Conservation (phyloP, 2,329 filamentous ascomycete species). For the Lachnum nothofagi region DNA sequence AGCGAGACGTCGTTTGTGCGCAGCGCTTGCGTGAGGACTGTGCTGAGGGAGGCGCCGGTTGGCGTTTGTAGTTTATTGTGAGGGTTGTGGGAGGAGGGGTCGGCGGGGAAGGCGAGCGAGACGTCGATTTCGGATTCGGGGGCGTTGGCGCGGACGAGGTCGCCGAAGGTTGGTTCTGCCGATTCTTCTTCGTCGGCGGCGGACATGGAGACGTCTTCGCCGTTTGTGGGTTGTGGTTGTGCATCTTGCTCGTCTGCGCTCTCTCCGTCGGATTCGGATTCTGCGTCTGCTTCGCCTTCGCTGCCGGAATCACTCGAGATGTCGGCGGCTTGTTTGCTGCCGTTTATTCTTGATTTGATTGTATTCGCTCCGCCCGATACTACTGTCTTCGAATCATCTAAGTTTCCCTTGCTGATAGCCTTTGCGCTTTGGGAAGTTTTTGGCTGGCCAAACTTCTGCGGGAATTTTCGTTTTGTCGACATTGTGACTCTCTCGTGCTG, state of each 20-base stretch:
- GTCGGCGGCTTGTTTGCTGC: conserved; percentile 40
- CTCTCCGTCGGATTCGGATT: conserved; percentile 42
- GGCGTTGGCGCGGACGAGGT: conserved; percentile 67
- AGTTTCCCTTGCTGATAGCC: conserved; percentile 43
- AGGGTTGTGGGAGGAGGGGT: conserved; percentile 19
- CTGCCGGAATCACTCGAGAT: conserved; percentile 53
- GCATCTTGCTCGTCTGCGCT: conserved; percentile 44
- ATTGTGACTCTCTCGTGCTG: conserved; percentile 32
- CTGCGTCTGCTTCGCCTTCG: conserved; percentile 44
- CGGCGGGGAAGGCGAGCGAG: conserved; percentile 52
- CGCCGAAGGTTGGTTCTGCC: conserved; percentile 70
- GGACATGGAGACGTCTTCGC: conserved; percentile 33
- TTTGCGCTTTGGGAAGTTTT: conserved; percentile 50
- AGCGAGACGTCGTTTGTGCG: conserved; percentile 85
- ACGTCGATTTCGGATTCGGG: conserved; percentile 70
- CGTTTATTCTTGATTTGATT: conserved; percentile 19
- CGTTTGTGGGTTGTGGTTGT: conserved; percentile 30
- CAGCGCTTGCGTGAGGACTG: conserved; percentile 88
- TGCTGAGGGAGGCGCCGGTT: conserved; percentile 76
- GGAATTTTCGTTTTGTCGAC: conserved; percentile 58
- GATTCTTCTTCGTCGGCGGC: conserved; percentile 32
- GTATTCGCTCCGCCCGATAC: conserved; percentile 38
- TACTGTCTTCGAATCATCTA: conserved; percentile 55
- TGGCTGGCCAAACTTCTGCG: conserved; percentile 53
- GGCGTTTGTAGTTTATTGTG: conserved; percentile 38